phyloP scores from a whole-genome alignment of 441 rosid species.

The Brassica balearica region DNA sequence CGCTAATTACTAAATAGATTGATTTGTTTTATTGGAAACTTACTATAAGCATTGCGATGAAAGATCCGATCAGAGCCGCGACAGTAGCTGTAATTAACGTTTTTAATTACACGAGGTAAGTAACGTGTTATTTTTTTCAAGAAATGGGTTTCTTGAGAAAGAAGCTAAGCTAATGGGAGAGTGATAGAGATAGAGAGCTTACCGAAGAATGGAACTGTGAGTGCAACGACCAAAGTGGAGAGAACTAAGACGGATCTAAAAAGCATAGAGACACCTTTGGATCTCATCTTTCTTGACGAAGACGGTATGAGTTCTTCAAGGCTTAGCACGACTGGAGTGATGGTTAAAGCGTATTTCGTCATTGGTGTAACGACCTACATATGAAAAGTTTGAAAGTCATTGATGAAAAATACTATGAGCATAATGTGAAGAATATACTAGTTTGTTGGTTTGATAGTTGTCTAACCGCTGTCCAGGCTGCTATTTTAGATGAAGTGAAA shows the following conservation, averaged over 20 bases:
- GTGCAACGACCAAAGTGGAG: conserved; percentile 71
- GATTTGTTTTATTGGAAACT: conserved; percentile 29
- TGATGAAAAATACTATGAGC: conserved; percentile 30
- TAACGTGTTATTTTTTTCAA: neutral
- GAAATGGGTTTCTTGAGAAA: neutral
- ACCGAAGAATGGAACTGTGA: conserved; percentile 73
- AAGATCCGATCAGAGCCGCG: conserved; percentile 62
- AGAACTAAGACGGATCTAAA: conserved; percentile 65
- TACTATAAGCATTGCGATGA: conserved; percentile 69
- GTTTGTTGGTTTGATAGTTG: neutral
- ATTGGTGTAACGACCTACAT: conserved; percentile 69
- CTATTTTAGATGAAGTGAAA: conserved; percentile 60
- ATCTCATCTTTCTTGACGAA: conserved; percentile 40
- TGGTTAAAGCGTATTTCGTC: conserved; percentile 76
- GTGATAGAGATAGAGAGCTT: conserved; percentile 52
- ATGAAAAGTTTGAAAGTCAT: neutral
- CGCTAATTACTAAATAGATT: neutral
- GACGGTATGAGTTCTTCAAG: conserved; percentile 74
- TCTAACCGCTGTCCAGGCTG: conserved; percentile 70
- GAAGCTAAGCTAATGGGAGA: conserved; percentile 49
- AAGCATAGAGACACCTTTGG: conserved; percentile 50
- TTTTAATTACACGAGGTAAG: neutral
- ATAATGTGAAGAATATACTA: conserved; percentile 35
- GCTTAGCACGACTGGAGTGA: conserved; percentile 69
- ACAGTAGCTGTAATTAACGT: conserved; percentile 53